These are phyloP conservation scores for Lippia alba DNA, from an alignment of 305 asterid genomes.

Conservation along the genomic window DNA sequence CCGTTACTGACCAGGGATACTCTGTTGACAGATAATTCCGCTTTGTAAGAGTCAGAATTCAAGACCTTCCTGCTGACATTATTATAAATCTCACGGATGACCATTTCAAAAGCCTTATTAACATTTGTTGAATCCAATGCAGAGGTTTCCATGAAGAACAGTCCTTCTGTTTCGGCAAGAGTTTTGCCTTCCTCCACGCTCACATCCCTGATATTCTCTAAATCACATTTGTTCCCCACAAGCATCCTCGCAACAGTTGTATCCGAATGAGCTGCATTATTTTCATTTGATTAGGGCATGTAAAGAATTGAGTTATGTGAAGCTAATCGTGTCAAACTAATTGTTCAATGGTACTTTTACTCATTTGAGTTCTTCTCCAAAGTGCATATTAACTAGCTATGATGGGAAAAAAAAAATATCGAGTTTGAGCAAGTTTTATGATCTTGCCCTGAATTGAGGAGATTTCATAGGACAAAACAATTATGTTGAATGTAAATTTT, in stretches of 20 bases:
- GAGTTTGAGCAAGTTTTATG: background rate
- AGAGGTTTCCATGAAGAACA: conserved; percentile 91
- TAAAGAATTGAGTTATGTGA: background rate
- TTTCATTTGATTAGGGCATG: conserved; percentile 16
- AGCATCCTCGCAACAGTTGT: conserved; percentile 76
- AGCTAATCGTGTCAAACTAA: too few relatives aligned
- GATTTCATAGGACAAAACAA: background rate
- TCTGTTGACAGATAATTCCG: conserved; percentile 68
- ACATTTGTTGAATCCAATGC: conserved; percentile 82
- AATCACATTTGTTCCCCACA: conserved; percentile 79
- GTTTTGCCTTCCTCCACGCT: conserved; percentile 79
- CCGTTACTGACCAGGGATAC: conserved; percentile 64
- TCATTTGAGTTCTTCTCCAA: background rate
- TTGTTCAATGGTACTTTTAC: background rate
- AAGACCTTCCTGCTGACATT: conserved; percentile 83
- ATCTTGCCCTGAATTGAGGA: background rate
- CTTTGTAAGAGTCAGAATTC: conserved; percentile 85
- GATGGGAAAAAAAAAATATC: background rate
- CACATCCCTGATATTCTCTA: conserved; percentile 74
- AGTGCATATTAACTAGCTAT: background rate
- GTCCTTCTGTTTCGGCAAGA: conserved; percentile 81
- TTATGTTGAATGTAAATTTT: background rate
- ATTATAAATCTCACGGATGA: conserved; percentile 72
- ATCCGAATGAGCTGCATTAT: conserved; percentile 80
- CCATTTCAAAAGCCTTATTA: conserved; percentile 71